Base-by-base conservation (phyloP, 129 eudicot genomes). In the Deinandra increscens region DNA sequence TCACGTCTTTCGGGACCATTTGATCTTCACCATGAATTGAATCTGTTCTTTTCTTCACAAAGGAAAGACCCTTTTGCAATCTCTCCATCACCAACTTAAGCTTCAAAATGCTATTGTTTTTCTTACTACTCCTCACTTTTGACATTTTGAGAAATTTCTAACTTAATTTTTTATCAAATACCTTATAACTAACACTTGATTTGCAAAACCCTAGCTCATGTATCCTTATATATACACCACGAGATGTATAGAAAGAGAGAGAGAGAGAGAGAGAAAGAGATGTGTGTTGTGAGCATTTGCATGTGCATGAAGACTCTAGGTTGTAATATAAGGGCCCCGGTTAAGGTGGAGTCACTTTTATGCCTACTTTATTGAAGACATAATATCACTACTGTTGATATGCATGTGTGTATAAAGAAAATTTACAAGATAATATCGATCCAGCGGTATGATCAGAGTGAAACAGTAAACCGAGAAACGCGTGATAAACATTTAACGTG, bases 1-100 rank as follows among this genome's bases (percentile, higher is more conserved):
- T 81, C 49, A 76, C 85, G 23, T 81, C 85, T 46, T 70, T 38
- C 7, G 85, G 81, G 31, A 76, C 66, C 23, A 2, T 53, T 51
- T n/a, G n/a, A n/a, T 78, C 67, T 70, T 71, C 50, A 60, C 29
- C 13, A 37, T 29, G 17, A 60, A 46, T 60, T 0, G 75, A 58
- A 3, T 58, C 42, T 2, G 64, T 3, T 38, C 64, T 41, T 38
- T 72, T 72, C 64, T 43, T 73, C 33, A 20, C 69, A 45, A 64
- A 60, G 38, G 72, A 66, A 58, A 79, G 41, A 66, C 82, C 69
- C 64, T 79, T 79, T 48, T 79, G 82, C 69, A 79, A 51, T 44
- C 45, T 60, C 46, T 67, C 76, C 56, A 59, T 50, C 9, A 59
- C 76, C n/a, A 71, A 13, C 68, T 48, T 79, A 38, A 79, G 74